Percentiles rank a stretch among this genome's conserved stretches.
phyloP scores from a whole-genome alignment of 352 stramenopile genomes.

The Stramenopiles sp. region DNA sequence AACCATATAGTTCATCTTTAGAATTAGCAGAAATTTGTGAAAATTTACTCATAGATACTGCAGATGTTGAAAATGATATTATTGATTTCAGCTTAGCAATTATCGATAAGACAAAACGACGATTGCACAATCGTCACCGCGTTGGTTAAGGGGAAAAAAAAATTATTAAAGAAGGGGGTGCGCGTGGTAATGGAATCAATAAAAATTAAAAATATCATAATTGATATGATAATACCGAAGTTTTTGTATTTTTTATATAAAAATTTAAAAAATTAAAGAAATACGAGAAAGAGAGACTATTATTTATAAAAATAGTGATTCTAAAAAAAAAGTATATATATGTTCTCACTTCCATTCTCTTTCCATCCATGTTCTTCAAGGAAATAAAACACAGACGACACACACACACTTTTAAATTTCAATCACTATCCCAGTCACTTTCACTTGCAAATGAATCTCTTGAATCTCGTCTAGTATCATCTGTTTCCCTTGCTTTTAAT shows the following conservation, averaged over 20 bases:
- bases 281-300: too few relatives aligned
- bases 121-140: too few relatives aligned
- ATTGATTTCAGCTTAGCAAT: not conserved
- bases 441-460: not conserved
- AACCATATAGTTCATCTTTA: not conserved
- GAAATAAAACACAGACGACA: not conserved
- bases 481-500: not conserved
- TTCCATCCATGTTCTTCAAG: not conserved
- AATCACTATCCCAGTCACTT: not conserved
- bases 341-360: not conserved
- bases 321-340: too few relatives aligned
- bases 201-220: too few relatives aligned
- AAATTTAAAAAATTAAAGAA: too few relatives aligned
- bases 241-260: too few relatives aligned
- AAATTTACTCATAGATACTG: not conserved
- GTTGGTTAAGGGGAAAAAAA: not conserved
- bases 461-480: not conserved
- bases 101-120: not conserved
- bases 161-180: not conserved
- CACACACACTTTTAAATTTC: not conserved
- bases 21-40: not conserved
- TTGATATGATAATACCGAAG: too few relatives aligned
- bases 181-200: not conserved
- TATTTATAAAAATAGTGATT: too few relatives aligned
- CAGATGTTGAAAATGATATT: not conserved